Conservation (phyloP, 257 asterid genomes). For the Prunella vulgaris region DNA sequence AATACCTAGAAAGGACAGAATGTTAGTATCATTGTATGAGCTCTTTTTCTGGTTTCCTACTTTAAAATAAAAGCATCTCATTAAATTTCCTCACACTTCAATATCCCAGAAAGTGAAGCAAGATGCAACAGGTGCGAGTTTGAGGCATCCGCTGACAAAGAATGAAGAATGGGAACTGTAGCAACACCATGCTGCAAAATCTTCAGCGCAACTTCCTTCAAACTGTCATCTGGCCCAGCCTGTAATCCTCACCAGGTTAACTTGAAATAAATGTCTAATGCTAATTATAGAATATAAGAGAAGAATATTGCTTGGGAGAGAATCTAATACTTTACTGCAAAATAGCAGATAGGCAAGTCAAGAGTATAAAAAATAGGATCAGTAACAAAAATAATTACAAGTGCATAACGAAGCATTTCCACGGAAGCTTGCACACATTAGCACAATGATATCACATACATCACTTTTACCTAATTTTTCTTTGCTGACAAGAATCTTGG, state of each 20-base stretch:
- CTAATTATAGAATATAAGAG: conserved; percentile 10
- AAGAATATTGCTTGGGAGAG: conserved; percentile 10
- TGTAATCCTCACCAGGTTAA: conserved; percentile 33
- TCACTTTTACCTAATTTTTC: neutral
- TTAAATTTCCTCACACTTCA: conserved; percentile 52
- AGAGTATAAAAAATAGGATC: neutral
- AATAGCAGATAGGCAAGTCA: neutral
- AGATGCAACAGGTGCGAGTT: conserved; percentile 76
- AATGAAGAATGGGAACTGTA: conserved; percentile 75
- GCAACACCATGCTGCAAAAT: conserved; percentile 72
- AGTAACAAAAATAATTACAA: neutral
- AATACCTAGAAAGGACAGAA: too few species aligned
- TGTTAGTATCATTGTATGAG: too few species aligned
- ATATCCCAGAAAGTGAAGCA: conserved; percentile 81
- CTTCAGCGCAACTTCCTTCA: conserved; percentile 79
- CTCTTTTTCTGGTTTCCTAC: too few species aligned
- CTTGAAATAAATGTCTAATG: conserved; percentile 9
- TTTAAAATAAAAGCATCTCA: neutral
- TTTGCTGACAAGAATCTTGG: neutral
- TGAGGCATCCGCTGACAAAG: conserved; percentile 55
- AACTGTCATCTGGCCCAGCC: conserved; percentile 89
- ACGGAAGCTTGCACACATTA: neutral
- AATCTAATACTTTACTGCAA: neutral
- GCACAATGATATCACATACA: neutral
- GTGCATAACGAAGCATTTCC: neutral